Evolutionary conservation across 495 filamentous ascomycete genomes (phyloP), one percentile per base, ranked within the genome.

Genomic region (Lophiotrema nucula): DNA sequence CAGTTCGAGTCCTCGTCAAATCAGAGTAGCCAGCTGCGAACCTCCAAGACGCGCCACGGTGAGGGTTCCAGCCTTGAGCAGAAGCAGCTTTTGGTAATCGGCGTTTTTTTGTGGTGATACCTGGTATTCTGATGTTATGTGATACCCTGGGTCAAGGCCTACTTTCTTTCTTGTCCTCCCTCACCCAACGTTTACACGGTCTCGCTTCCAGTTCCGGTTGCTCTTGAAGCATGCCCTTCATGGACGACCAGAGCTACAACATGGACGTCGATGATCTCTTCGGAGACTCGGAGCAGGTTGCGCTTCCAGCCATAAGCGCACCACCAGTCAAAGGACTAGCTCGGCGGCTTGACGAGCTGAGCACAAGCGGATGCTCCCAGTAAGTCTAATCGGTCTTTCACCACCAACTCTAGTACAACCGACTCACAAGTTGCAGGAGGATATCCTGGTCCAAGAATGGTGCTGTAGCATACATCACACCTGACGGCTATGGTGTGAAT

Each of bases 361-460:
- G 89, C 38, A 65, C 79, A 45, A 79, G 80, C 54, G 92, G 92
- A 2, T 95, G 89, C 67, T 88, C 86, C 75, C 87, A 92, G 89
- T 95, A 79, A 74, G 84, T 81, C 46, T n/a, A n/a, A n/a, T n/a
- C n/a, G n/a, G n/a, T n/a, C n/a, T n/a, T n/a, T 43, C 6, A 11
- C 15, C 31, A 35, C 8, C 8, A 35, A 35, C 31, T 15, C 31
- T 15, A 8, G 31, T 35, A 35, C 31, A 8, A 15, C 15, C 31
- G 19, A 18, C 50, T 46, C 12, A 58, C 16, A 0, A 5, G 1
- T 21, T 22, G 13, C 64, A 96, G 90, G 63, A 86, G 81, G 58
- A 80, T 97, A 49, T 86, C 86, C 45, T 97, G 95, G 95, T 96
- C 93, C 16, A 89, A 86, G 53, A 76, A 84, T 67, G 93, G 93